phyloP scores from a whole-genome alignment of 2,329 filamentous ascomycete species.

The Parastagonospora nodorum region DNA sequence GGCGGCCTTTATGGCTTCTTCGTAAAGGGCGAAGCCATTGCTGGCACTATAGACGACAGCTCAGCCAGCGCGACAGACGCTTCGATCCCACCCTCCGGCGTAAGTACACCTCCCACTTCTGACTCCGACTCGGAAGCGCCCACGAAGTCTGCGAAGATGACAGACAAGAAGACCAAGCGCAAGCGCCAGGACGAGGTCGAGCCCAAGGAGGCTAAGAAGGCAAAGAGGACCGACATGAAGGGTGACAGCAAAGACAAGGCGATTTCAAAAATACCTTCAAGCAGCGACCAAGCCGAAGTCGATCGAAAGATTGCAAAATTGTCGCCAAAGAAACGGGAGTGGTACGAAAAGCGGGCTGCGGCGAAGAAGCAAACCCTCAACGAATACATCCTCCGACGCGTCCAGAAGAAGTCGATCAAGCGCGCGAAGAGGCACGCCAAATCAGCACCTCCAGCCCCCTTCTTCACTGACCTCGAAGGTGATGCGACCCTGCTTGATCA shows the following conservation, averaged over 20 bases:
- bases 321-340: constrained; percentile 30
- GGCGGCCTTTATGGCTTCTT: constrained; percentile 81
- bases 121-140: constrained; percentile 25
- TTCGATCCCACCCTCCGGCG: constrained; percentile 19
- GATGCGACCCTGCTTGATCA: constrained; percentile 4
- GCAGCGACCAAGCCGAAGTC: constrained; percentile 13
- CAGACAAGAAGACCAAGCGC: constrained; percentile 31
- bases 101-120: constrained; percentile 38
- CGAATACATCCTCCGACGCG: constrained; percentile 40
- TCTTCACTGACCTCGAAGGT: constrained; percentile 19
- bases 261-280: background rate
- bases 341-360: constrained; percentile 42
- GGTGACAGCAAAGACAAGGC: background rate
- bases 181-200: constrained; percentile 25
- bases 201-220: constrained; percentile 16
- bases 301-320: constrained; percentile 34
- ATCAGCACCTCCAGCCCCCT: background rate
- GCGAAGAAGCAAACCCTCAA: constrained; percentile 47
- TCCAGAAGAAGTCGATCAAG: constrained; percentile 39
- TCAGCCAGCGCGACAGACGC: constrained; percentile 22
- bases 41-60: constrained; percentile 66
- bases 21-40: constrained; percentile 77
- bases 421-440: constrained; percentile 6
- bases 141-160: constrained; percentile 7
- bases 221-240: constrained; percentile 17